These are phyloP conservation scores for Bullera alba DNA, from an alignment of 768 basidiomycete genomes.

Conservation along the genomic window DNA sequence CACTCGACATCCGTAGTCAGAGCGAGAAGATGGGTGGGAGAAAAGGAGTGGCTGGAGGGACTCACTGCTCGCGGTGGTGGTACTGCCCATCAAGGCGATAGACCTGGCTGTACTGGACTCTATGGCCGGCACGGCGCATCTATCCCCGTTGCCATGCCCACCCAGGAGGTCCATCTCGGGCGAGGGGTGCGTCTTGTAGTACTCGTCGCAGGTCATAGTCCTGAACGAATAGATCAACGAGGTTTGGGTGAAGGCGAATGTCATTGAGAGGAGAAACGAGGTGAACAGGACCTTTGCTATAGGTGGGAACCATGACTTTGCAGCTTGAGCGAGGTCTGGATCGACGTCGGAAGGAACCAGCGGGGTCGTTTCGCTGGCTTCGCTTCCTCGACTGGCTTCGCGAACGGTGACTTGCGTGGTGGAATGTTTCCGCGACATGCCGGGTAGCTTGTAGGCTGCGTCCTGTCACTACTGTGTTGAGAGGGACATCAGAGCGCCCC, in stretches of 20 bases:
- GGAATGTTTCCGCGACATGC: too few species aligned
- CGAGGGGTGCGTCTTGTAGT: constrained; percentile 21
- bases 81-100: constrained; percentile 33
- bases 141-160: constrained; percentile 12
- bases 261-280: constrained; percentile 20
- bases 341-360: too few species aligned
- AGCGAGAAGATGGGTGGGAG: not conserved
- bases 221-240: constrained; percentile 38
- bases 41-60: not conserved
- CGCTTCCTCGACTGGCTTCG: too few species aligned
- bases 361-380: too few species aligned
- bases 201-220: constrained; percentile 39
- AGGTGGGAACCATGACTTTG: constrained; percentile 20
- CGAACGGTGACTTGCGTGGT: too few species aligned
- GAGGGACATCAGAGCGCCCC: too few species aligned
- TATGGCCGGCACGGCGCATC: constrained; percentile 27
- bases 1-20: not conserved
- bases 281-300: constrained; percentile 26
- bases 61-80: constrained; percentile 25
- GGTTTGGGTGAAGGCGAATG: constrained; percentile 39
- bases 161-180: not conserved
- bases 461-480: too few species aligned
- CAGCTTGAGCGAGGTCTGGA: too few species aligned
- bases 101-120: constrained; percentile 25
- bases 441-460: too few species aligned